Base-by-base conservation (phyloP, 2,329 filamentous ascomycete genomes). In the Pseudogymnoascus sp. region DNA sequence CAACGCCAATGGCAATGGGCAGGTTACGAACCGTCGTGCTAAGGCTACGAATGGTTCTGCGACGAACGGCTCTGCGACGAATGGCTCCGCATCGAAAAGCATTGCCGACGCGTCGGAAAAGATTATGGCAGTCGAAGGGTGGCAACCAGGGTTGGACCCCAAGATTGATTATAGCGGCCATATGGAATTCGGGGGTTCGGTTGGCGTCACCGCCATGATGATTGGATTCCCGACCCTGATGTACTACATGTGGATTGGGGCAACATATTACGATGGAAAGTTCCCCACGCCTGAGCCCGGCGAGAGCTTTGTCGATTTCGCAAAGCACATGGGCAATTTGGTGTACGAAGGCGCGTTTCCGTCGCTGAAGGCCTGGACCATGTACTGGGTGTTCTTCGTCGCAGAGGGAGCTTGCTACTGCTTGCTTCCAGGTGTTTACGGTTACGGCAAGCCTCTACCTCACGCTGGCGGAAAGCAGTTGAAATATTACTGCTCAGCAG, bases 191-290 rank as follows among this genome's bases (percentile, higher is more conserved):
- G 93, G 93, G 66, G 95, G 95, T 63, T 87, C 90, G 2, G 73
- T 83, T n/a, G 93, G 95, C 62, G 88, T 93, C 43, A 77, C 83
- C 14, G 80, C 84, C 68, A 92, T 97, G 85, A 97, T 97, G 91
- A 82, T 92, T 66, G 86, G 89, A 52, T 99, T 97, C 77, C 95
- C 95, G n/a, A 66, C 88, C 38, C 83, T 99, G 70, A 97, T 97
- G 93, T 97, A 91, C 83, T 97, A 97, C 79, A 96, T 99, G 93
- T 97, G 93, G 93, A 88, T 96, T 75, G 95, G 95, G 60, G 90
- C 93, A 35, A 93, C 88, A 59, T 96, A 93, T 78, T 99, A 97
- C 78, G 80, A 91, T 73, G 93, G 93, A 69, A 87, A 89, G 66
- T 81, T 96, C 60, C 95, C 95, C 14, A 77, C 79, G 45, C 89